A percentile compares a stretch with the other conserved stretches of the same genome.
phyloP scores from a whole-genome alignment of 257 asterid genomes.

The Cordia subcordata region DNA sequence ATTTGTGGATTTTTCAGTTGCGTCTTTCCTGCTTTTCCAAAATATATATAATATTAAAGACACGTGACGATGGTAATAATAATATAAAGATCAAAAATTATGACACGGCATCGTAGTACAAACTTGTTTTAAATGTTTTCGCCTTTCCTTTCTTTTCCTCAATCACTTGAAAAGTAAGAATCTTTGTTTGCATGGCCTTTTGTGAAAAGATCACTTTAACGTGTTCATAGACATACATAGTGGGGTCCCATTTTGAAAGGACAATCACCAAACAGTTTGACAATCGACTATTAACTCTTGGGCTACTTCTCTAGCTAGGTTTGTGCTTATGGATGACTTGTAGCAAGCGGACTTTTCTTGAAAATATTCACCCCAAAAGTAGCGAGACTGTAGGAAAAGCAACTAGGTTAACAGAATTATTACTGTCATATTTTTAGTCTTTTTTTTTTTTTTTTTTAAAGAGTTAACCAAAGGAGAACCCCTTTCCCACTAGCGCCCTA shows the following conservation, averaged over 20 bases:
- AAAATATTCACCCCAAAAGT: conserved; percentile 3
- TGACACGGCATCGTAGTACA: no score
- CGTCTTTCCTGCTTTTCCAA: neutral
- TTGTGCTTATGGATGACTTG: conserved; percentile 11
- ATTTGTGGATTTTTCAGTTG: conserved; percentile 3
- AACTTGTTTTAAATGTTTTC: no score
- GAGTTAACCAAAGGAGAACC: no score
- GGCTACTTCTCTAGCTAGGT: neutral
- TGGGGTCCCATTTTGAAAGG: conserved; percentile 17
- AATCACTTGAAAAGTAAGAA: neutral
- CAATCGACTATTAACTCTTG: conserved; percentile 8
- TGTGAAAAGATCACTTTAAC: neutral
- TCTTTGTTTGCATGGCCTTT: neutral
- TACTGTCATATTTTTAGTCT: no score
- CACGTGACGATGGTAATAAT: no score
- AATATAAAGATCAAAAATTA: no score
- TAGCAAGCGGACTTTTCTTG: conserved; percentile 5
- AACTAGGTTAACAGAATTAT: conserved; percentile 5
- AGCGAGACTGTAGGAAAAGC: neutral
- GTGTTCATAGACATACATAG: neutral
- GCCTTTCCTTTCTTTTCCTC: no score
- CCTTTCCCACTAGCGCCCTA: no score
- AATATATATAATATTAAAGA: no score
- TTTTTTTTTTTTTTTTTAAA: no score
- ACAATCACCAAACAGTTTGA: conserved; percentile 29